Base-by-base conservation (phyloP, 2,329 filamentous ascomycete genomes). In the Diaporthe ampelina region DNA sequence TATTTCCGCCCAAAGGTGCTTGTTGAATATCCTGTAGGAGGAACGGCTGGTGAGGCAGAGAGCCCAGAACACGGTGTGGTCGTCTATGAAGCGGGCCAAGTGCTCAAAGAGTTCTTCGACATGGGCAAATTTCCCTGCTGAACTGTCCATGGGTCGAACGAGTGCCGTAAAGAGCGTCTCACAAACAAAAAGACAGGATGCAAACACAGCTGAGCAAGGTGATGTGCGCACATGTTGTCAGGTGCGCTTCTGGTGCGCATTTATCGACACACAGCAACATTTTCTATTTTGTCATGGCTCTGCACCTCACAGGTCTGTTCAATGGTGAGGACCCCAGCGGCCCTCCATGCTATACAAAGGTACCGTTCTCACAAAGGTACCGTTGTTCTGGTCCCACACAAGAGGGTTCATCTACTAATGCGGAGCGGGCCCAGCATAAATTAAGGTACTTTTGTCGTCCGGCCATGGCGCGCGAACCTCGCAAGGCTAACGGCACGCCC, bases 361-460 rank as follows among this genome's bases (percentile, higher is more conserved):
- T 61, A 61, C 57, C 57, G 35, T 19, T 19, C 32, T n/a, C 54
- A 57, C 54, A 57, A 57, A 57, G 54, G 54, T 57, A 57, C 54
- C 54, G 54, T 13, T 35, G 29, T 57, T 24, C 50, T 29, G 29
- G 61, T 67, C 21, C 61, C 61, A 67, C 61, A 35, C 61, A 35
- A 67, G 43, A 48, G 59, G 59, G 40, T 63, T 63, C 24, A 21
- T 65, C 29, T 32, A 7, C 59, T 65, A 15, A 65, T 65, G 59
- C 59, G 26, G 2, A 24, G 26, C 59, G 43, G 61, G 61, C 40
- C 59, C 61, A 21, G 61, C 24, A 48, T 50, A 67, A 67, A 50
- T 50, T 50, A 52, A 67, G 61, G 61, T 17, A 67, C 61, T 67
- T 67, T 67, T 67, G 61, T 67, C 26, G 61, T n/a, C 29, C 43